Conservation (phyloP, 2,329 filamentous ascomycete species). For the Botrytis byssoidea region DNA sequence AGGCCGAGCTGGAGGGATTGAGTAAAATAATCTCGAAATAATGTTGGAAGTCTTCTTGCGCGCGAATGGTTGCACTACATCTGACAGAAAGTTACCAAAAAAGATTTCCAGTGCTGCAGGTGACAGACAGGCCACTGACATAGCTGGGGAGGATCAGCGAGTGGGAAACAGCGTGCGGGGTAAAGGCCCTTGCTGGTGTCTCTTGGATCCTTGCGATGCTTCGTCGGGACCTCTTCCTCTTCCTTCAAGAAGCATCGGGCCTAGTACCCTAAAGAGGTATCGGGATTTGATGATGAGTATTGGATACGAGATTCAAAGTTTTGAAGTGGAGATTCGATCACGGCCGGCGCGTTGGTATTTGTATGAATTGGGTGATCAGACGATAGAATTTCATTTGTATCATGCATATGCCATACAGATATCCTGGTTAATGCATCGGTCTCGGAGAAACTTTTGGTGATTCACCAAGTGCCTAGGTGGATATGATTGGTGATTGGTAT, state of each 20-base stretch:
- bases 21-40: background rate
- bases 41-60: constrained; percentile 3
- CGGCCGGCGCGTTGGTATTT: background rate
- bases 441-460: background rate
- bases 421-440: background rate
- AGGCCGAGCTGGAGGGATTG: background rate
- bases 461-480: background rate
- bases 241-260: background rate
- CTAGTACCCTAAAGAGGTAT: background rate
- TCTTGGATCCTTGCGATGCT: background rate
- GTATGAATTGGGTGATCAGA: background rate
- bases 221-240: background rate
- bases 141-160: constrained; percentile 5
- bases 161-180: constrained; percentile 5
- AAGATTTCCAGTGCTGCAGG: constrained; percentile 6
- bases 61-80: constrained; percentile 15
- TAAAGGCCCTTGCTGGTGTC: constrained; percentile 6
- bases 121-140: background rate
- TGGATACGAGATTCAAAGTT: constrained; percentile 1
- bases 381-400: background rate
- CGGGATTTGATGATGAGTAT: background rate
- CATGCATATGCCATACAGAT: background rate
- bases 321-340: background rate
- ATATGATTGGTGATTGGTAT: background rate
- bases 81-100: constrained; percentile 1